Evolutionary conservation across 2,329 filamentous ascomycete species (phyloP).

Genomic region (Clonostachys sp.): DNA sequence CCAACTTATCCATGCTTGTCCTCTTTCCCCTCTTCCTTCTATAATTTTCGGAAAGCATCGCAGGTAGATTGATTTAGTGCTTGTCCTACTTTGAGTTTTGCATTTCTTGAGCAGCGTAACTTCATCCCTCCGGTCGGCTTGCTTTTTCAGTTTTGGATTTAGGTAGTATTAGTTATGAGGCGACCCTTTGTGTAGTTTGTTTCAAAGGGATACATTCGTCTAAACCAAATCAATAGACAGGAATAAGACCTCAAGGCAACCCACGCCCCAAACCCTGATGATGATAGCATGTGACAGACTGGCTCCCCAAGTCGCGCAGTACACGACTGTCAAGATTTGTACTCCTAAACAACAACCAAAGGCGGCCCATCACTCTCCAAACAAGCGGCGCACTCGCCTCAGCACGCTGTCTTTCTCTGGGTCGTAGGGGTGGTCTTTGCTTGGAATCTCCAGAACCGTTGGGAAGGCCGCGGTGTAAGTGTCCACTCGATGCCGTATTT

Average conservation of each 20-base stretch:
- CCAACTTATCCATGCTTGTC: no score
- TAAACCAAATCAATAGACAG: no score
- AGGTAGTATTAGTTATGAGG: not conserved
- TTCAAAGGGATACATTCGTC: no score
- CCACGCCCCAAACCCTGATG: no score
- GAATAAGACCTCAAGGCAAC: no score
- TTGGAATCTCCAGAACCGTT: slow-evolving; percentile 93
- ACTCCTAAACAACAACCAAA: no score
- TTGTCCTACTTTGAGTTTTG: not conserved
- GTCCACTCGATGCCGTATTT: slow-evolving; percentile 87
- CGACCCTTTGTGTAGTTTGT: no score
- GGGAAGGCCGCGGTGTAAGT: slow-evolving; percentile 92
- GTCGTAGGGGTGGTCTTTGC: slow-evolving; percentile 98
- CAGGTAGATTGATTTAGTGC: slow-evolving; percentile 1
- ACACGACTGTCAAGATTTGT: no score
- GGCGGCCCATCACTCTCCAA: slow-evolving; percentile 54
- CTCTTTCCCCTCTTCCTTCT: no score
- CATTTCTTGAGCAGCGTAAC: not conserved
- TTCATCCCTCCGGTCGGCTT: not conserved
- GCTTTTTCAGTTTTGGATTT: not conserved
- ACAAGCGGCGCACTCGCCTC: slow-evolving; percentile 69
- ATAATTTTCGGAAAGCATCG: no score
- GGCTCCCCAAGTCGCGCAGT: no score
- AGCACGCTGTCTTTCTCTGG: slow-evolving; percentile 98
- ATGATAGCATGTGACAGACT: no score